A percentile compares a stretch with the other conserved stretches of the same genome.
Conservation (phyloP, 1,284 basidiomycete species). For the Fomitopsis pinicola region DNA sequence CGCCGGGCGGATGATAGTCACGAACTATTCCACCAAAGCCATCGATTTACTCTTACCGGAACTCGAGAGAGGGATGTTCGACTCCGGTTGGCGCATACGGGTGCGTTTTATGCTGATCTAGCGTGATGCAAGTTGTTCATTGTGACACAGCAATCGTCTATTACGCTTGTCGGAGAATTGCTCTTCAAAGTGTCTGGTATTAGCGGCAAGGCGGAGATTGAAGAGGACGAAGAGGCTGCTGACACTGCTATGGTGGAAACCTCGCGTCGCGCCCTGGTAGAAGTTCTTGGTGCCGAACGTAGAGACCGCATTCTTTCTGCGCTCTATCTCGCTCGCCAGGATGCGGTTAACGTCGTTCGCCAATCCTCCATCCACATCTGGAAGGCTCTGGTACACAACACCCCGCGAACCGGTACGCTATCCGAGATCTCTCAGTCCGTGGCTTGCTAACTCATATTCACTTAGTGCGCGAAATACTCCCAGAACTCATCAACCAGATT, state of each 20-base stretch:
- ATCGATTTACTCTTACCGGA: slow-evolving; percentile 95
- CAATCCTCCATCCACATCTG: slow-evolving; percentile 95
- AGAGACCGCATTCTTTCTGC: slow-evolving; percentile 90
- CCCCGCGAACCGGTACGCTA: slow-evolving; percentile 68
- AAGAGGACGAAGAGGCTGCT: slow-evolving; percentile 69
- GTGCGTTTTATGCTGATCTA: slow-evolving; percentile 41
- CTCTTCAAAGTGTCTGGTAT: slow-evolving; percentile 99
- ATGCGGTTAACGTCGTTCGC: slow-evolving; percentile 86
- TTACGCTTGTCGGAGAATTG: slow-evolving; percentile 93
- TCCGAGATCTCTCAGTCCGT: not conserved
- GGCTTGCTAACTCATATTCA: not conserved
- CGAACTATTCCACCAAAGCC: slow-evolving; percentile 90
- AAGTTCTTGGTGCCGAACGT: slow-evolving; percentile 86
- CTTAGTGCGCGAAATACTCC: slow-evolving; percentile 89
- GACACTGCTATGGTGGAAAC: slow-evolving; percentile 70
- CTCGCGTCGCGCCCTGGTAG: slow-evolving; percentile 81
- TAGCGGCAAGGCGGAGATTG: slow-evolving; percentile 84
- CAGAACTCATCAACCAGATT: slow-evolving; percentile 79
- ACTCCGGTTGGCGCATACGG: slow-evolving; percentile 91
- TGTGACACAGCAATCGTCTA: slow-evolving; percentile 75
- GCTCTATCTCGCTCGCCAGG: slow-evolving; percentile 92
- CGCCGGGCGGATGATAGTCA: slow-evolving; percentile 98
- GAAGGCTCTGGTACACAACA: slow-evolving; percentile 96
- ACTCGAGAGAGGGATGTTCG: slow-evolving; percentile 94
- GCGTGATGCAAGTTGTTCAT: not conserved